Evolutionary conservation across 2,329 filamentous ascomycete genomes (phyloP).

Genomic region (Orbilia oligospora): DNA sequence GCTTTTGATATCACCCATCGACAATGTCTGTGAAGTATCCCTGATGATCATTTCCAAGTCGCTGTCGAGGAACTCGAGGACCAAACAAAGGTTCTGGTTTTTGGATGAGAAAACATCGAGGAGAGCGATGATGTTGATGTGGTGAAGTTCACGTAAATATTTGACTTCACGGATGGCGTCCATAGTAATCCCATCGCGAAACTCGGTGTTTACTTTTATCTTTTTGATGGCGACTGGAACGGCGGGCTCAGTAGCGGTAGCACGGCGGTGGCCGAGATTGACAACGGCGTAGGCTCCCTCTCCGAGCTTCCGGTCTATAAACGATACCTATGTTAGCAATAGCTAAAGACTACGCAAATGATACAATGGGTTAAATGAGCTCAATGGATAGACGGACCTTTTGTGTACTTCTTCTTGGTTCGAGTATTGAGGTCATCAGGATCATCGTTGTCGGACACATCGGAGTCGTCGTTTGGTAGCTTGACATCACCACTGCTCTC

Average conservation of each 20-base stretch:
- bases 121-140: constrained; percentile 95
- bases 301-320: constrained; percentile 85
- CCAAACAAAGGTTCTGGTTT: constrained; percentile 94
- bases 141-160: constrained; percentile 91
- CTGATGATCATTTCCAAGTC: constrained; percentile 96
- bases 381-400: constrained; percentile 72
- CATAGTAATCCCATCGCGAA: constrained; percentile 90
- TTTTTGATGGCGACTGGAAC: constrained; percentile 91
- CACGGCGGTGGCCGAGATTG: constrained; percentile 84
- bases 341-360: neutral
- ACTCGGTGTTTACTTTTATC: constrained; percentile 88
- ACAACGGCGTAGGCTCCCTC: constrained; percentile 98
- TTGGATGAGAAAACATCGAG: constrained; percentile 95
- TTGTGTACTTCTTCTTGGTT: constrained; percentile 89
- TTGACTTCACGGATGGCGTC: constrained; percentile 97
- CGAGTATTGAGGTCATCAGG: constrained; percentile 85
- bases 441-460: constrained; percentile 60
- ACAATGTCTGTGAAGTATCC: constrained; percentile 86
- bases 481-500: constrained; percentile 45
- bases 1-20: constrained; percentile 90
- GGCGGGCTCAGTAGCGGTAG: constrained; percentile 73
- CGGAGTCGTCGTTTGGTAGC: constrained; percentile 19
- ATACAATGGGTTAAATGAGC: neutral
- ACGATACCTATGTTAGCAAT: neutral
- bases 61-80: constrained; percentile 93